Evolutionary conservation across 176 grass and related monocot genomes (phyloP), one percentile per base, ranked within the genome.

Genomic region (Phragmites australis): DNA sequence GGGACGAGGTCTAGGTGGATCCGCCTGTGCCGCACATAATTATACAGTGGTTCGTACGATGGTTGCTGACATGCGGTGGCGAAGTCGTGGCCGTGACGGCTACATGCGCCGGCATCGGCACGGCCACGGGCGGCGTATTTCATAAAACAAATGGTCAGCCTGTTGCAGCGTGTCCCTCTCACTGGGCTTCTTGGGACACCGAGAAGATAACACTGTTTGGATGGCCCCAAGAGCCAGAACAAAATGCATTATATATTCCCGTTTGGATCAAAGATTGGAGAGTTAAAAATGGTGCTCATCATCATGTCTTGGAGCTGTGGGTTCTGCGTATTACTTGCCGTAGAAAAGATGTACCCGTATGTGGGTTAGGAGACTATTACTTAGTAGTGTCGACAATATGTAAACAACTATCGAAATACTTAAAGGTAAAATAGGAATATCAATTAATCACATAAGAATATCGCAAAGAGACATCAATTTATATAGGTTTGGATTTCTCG

Each of bases 1-100:
- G 80, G 46, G 74, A 78, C 74, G 80, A 79, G 68, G 62, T 9
- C 81, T 48, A 84, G 76, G 76, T 76, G 76, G 81, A 88, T 84
- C 81, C 51, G 69, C 69, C 69, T 54, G 76, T 75, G 62, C 70
- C 32, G 62, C 61, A 23, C 53, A 75, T 80, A 68, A 75, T 74
- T 84, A 84, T 69, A 80, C 52, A 1, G 9, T 50, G 18, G 9
- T 23, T 39, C 81, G 81, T 88, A 84, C 81, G 30, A 12, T 22
- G 64, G 18, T 75, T 9, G 62, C 64, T n/a, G n/a, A n/a, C n/a
- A n/a, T 34, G 22, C 47, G 64, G 8, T 40, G 45, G 72, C 52
- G 21, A 70, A 19, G 79, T 82, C 78, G 72, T 77, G 68, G 75
- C 64, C 44, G 63, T 29, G 78, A 69, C 78, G 85, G 85, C 83